Conservation (phyloP, 768 basidiomycete species). For the Tulasnella sp. region DNA sequence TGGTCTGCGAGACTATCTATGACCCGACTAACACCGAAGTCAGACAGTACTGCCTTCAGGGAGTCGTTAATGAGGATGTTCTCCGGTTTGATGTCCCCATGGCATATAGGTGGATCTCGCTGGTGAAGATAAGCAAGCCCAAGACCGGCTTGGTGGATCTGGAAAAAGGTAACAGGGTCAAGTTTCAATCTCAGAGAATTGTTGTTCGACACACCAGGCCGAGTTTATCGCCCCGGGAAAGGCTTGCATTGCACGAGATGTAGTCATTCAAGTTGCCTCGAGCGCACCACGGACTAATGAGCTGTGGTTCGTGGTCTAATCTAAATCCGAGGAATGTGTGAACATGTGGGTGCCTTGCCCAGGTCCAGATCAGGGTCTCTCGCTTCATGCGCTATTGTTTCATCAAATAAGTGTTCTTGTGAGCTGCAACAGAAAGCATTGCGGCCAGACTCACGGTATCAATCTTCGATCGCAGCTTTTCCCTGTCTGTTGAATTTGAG, state of each 20-base stretch:
- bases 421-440: no score
- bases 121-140: slow-evolving; percentile 28
- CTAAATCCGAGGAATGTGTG: background rate
- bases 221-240: background rate
- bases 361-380: background rate
- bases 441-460: no score
- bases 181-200: background rate
- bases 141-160: slow-evolving; percentile 23
- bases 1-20: background rate
- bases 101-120: slow-evolving; percentile 2
- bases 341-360: background rate
- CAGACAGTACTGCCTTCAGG: background rate
- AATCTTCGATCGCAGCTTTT: no score
- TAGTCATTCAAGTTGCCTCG: slow-evolving; percentile 5
- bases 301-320: background rate
- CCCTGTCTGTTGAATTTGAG: background rate
- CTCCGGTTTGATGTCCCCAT: slow-evolving; percentile 29
- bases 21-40: slow-evolving; percentile 9
- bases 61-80: slow-evolving; percentile 7
- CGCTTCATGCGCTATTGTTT: background rate
- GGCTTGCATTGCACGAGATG: background rate
- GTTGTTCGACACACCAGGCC: background rate
- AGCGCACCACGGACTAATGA: slow-evolving; percentile 8
- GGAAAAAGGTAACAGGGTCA: background rate
- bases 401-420: background rate